These are phyloP conservation scores for Tuber borchii DNA, from an alignment of 495 filamentous ascomycete genomes.

Conservation along the genomic window DNA sequence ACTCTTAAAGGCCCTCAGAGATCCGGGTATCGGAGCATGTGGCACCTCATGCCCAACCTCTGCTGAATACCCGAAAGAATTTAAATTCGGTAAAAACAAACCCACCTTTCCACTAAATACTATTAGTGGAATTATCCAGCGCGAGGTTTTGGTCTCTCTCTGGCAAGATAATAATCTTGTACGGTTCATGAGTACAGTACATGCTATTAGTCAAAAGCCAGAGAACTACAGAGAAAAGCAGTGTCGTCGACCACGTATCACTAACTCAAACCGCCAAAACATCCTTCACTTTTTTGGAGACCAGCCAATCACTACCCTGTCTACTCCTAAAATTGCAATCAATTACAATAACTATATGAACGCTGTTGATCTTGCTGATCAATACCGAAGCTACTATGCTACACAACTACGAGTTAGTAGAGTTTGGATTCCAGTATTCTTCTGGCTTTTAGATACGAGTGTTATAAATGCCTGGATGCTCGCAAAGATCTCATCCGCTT, in stretches of 20 bases:
- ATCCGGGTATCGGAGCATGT: neutral
- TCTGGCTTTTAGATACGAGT: slow-evolving; percentile 36
- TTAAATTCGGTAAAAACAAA: neutral
- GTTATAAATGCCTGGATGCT: slow-evolving; percentile 8
- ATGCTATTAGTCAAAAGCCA: neutral
- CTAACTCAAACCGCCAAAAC: neutral
- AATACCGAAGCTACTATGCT: slow-evolving; percentile 26
- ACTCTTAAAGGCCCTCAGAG: neutral
- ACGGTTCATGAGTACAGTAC: neutral
- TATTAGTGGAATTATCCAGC: neutral
- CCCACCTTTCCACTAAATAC: neutral
- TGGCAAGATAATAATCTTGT: neutral
- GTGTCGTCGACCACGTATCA: neutral
- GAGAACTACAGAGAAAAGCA: neutral
- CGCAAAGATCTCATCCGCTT: too few relatives aligned
- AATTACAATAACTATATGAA: slow-evolving; percentile 21
- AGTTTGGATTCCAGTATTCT: slow-evolving; percentile 32
- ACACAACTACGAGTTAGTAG: slow-evolving; percentile 19
- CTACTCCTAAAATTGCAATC: neutral
- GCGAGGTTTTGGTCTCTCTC: neutral
- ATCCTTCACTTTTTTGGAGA: neutral
- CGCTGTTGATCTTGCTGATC: slow-evolving; percentile 37
- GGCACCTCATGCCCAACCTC: slow-evolving; percentile 6
- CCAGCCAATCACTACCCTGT: neutral
- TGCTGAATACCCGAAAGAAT: neutral